Percentiles rank a stretch among this genome's conserved stretches.
phyloP scores from a whole-genome alignment of 2,329 filamentous ascomycete species.

The Gyromitra esculenta region DNA sequence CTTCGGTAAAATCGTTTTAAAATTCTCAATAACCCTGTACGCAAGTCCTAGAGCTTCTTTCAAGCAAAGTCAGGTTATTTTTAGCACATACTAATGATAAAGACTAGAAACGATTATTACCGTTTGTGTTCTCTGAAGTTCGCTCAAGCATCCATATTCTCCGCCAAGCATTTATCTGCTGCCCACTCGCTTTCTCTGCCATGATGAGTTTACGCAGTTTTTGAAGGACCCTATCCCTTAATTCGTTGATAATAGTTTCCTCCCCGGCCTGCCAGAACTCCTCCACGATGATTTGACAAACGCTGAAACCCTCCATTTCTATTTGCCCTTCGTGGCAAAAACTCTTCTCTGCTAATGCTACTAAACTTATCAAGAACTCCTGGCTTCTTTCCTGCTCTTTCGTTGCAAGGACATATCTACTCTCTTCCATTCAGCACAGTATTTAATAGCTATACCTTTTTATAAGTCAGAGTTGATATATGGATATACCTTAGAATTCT shows the following conservation, averaged over 20 bases:
- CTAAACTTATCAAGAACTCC: slow-evolving; percentile 23
- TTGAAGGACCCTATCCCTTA: slow-evolving; percentile 32
- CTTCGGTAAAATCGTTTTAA: slow-evolving; percentile 12
- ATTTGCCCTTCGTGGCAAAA: neutral
- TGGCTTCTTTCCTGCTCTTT: slow-evolving; percentile 44
- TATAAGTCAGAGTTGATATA: neutral
- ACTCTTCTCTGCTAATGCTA: neutral
- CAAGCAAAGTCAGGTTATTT: neutral
- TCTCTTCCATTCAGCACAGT: neutral
- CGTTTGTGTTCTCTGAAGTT: slow-evolving; percentile 2
- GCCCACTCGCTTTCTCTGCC: neutral
- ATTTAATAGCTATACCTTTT: neutral
- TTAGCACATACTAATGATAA: neutral
- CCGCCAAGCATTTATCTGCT: slow-evolving; percentile 43
- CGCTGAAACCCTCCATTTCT: slow-evolving; percentile 25
- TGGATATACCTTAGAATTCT: slow-evolving; percentile 37
- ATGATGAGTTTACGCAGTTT: slow-evolving; percentile 10
- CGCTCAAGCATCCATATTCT: slow-evolving; percentile 48
- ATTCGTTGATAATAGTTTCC: neutral
- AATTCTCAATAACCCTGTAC: slow-evolving; percentile 16
- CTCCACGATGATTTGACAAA: slow-evolving; percentile 45
- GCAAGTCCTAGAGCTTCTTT: slow-evolving; percentile 29
- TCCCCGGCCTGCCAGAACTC: slow-evolving; percentile 44
- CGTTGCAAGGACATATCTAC: slow-evolving; percentile 33
- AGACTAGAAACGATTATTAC: neutral